A percentile compares a stretch with the other conserved stretches of the same genome.
Conservation (phyloP, 2,329 filamentous ascomycete species). For the Fusarium sarcochroum region DNA sequence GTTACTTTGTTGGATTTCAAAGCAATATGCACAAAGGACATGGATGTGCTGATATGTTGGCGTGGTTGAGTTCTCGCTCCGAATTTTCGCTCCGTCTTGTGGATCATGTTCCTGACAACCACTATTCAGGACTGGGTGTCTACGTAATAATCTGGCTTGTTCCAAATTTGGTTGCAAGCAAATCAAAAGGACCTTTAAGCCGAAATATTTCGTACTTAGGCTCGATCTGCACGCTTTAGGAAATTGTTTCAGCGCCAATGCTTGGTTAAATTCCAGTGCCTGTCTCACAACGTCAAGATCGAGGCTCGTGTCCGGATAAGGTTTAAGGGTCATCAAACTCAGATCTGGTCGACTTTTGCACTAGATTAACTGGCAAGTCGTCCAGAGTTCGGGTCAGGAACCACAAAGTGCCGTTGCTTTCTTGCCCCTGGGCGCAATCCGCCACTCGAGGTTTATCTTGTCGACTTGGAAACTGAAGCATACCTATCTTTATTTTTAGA, state of each 20-base stretch:
- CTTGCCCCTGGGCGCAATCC: slow-evolving; percentile 7
- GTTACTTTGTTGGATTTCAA: not conserved
- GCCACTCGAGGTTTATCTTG: not conserved
- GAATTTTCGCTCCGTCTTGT: not conserved
- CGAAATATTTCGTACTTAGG: not conserved
- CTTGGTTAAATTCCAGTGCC: slow-evolving; percentile 27
- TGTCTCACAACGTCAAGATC: not conserved
- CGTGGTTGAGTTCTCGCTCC: too few relatives aligned
- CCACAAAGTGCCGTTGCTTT: not conserved
- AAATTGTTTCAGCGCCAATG: slow-evolving; percentile 8
- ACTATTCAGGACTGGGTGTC: not conserved
- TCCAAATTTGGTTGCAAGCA: not conserved
- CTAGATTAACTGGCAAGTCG: not conserved
- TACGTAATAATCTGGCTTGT: not conserved
- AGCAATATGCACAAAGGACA: too few relatives aligned
- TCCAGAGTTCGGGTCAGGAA: slow-evolving; percentile 14
- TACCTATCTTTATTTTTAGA: not conserved
- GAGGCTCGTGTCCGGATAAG: slow-evolving; percentile 5
- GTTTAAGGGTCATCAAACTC: slow-evolving; percentile 14
- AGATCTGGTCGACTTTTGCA: slow-evolving; percentile 1
- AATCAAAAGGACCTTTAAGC: not conserved
- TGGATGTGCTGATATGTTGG: too few relatives aligned
- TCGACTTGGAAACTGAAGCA: not conserved
- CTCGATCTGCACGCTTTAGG: slow-evolving; percentile 5
- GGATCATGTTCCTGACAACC: not conserved